Evolutionary conservation across 352 stramenopile genomes (phyloP).

Genomic region (Globisporangium rhizosaccharum): DNA sequence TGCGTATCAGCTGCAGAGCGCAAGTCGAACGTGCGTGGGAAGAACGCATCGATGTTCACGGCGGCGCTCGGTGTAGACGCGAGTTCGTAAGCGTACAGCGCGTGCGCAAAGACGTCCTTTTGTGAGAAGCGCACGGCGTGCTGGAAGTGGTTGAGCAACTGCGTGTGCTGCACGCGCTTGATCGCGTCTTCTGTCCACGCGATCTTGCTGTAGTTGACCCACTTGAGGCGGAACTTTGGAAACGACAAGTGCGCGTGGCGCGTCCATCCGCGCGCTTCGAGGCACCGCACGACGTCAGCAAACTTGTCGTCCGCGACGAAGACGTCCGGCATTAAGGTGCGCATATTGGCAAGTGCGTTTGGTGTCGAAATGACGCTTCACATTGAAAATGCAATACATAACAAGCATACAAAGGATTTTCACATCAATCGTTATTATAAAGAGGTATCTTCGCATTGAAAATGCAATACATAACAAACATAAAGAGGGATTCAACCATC

Average conservation of each 20-base stretch:
- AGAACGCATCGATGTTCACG: constrained; percentile 35
- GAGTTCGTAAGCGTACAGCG: constrained; percentile 25
- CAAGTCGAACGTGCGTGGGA: constrained; percentile 44
- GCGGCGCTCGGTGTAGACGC: neutral
- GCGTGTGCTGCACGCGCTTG: constrained; percentile 16
- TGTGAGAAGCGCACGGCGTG: constrained; percentile 54
- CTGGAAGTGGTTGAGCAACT: constrained; percentile 69
- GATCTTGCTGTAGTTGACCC: constrained; percentile 68
- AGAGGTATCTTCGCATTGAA: no score
- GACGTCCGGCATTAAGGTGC: constrained; percentile 9
- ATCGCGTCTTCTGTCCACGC: constrained; percentile 31
- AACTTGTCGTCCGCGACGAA: constrained; percentile 65
- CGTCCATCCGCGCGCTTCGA: constrained; percentile 34
- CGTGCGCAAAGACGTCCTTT: constrained; percentile 45
- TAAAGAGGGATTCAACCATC: no score
- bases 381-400: no score
- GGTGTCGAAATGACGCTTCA: neutral
- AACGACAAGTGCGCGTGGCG: constrained; percentile 53
- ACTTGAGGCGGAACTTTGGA: constrained; percentile 54
- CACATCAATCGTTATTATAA: no score
- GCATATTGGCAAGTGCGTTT: neutral
- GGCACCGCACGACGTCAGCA: constrained; percentile 34
- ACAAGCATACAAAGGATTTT: no score
- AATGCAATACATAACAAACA: no score
- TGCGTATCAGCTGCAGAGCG: constrained; percentile 3